A percentile compares a stretch with the other conserved stretches of the same genome.
These are phyloP conservation scores for Colletotrichum lindemuthianum DNA, from an alignment of 2,329 filamentous ascomycete species.

Conservation along the genomic window DNA sequence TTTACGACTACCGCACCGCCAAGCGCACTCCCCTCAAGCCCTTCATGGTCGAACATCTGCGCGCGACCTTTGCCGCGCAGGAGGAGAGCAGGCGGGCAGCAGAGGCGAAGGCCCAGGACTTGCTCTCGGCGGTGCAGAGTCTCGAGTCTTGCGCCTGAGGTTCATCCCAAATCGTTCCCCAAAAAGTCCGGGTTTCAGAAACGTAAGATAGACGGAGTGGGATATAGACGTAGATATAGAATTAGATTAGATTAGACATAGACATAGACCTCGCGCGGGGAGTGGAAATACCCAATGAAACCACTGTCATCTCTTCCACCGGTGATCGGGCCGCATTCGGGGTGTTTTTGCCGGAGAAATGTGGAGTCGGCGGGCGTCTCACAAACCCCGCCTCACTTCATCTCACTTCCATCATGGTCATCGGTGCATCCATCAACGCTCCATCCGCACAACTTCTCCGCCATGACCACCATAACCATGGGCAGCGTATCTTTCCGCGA, in stretches of 20 bases:
- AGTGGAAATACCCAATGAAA: background rate
- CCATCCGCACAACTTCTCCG: background rate
- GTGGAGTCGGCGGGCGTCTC: slow-evolving; percentile 7
- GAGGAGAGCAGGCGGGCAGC: slow-evolving; percentile 37
- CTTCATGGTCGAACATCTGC: slow-evolving; percentile 53
- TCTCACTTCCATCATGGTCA: background rate
- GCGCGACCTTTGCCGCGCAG: slow-evolving; percentile 48
- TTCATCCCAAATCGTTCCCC: too few relatives aligned
- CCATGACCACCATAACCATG: slow-evolving; percentile 41
- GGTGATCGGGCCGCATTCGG: background rate
- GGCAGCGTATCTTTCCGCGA: slow-evolving; percentile 65
- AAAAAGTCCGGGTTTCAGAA: too few relatives aligned
- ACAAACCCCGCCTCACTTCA: background rate
- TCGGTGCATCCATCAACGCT: background rate
- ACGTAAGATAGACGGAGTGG: background rate
- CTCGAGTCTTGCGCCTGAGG: slow-evolving; percentile 23
- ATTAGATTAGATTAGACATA: slow-evolving; percentile 11
- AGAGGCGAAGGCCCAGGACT: slow-evolving; percentile 36
- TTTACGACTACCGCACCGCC: slow-evolving; percentile 70
- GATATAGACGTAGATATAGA: background rate
- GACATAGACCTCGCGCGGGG: slow-evolving; percentile 26
- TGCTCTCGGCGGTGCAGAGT: slow-evolving; percentile 28
- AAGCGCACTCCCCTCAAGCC: slow-evolving; percentile 50
- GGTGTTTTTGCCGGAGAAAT: slow-evolving; percentile 11
- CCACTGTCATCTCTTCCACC: too few relatives aligned